Conservation (phyloP, 164 flowering plant genomes). For the Cinnamomum chago region DNA sequence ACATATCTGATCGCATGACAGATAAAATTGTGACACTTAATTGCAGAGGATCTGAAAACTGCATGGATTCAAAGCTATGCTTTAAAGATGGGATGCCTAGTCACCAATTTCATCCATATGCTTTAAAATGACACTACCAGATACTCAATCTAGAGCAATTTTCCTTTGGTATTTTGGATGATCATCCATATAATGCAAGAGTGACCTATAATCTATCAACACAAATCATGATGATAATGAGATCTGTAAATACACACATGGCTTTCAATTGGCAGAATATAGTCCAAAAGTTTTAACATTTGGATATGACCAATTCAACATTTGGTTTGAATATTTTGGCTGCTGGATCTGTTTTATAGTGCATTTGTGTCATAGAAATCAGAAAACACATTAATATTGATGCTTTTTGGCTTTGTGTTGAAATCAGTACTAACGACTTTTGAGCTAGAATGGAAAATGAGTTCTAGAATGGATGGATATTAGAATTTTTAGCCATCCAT, state of each 20-base stretch:
- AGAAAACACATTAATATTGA: neutral
- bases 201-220: neutral
- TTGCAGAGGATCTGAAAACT: neutral
- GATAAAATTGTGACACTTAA: neutral
- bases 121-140: neutral
- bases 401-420: neutral
- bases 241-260: conserved; percentile 15
- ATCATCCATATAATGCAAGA: neutral
- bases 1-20: neutral
- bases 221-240: neutral
- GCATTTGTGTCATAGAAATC: neutral
- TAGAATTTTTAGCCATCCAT: no score
- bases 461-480: no score
- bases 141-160: neutral
- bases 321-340: neutral
- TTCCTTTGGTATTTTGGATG: neutral
- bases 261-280: conserved; percentile 4
- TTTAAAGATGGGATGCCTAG: neutral
- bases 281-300: conserved; percentile 24
- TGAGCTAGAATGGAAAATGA: neutral
- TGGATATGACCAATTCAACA: neutral
- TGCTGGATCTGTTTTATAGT: neutral
- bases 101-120: neutral
- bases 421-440: neutral
- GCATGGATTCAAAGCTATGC: neutral